Base-by-base conservation (phyloP, 495 filamentous ascomycete genomes). In the Tuber calosporum region DNA sequence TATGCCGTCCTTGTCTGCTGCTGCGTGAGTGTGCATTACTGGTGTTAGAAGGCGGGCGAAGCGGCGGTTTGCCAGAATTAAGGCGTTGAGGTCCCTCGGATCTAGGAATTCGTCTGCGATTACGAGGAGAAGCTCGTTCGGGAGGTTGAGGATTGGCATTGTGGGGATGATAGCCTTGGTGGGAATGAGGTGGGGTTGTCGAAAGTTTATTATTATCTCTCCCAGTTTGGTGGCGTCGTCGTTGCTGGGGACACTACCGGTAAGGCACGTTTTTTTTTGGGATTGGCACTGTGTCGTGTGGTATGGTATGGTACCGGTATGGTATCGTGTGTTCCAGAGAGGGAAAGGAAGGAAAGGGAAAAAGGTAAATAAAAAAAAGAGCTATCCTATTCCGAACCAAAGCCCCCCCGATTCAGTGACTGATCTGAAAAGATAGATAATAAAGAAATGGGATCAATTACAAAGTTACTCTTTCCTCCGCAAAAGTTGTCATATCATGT, bases 71-170 rank as follows among this genome's bases (percentile, higher is more conserved):
- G 71, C 43, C 6, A 67, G 76, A 30, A 66, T 66, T 43, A 78
- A 38, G 6, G 74, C 69, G 20, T 48, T 70, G 67, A 78, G 70
- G 41, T 73, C 45, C 9, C 37, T 19, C 6, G 67, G 71, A 22
- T 66, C 43, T 15, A 38, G 71, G 41, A 78, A 68, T 39, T 73
- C 11, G 5, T 45, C 36, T 53, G 39, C 71, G 67, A 77, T 71
- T 20, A 72, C 67, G 4, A 78, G 36, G 53, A 76, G 74, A 15
- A 78, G 45, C 42, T 76, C 71, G 76, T 73, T 76, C 19, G 76
- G 74, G 43, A 78, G 70, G 17, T 34, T 45, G 70, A 77, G 71
- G 19, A 78, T 41, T 11, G 74, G 43, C 36, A 69, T 76, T 43
- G 70, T 19, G 36, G n/a, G 69, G 40, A 42, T 40, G 40, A 68